phyloP scores from a whole-genome alignment of 2,329 filamentous ascomycete genomes.

The Sarocladium strictum region DNA sequence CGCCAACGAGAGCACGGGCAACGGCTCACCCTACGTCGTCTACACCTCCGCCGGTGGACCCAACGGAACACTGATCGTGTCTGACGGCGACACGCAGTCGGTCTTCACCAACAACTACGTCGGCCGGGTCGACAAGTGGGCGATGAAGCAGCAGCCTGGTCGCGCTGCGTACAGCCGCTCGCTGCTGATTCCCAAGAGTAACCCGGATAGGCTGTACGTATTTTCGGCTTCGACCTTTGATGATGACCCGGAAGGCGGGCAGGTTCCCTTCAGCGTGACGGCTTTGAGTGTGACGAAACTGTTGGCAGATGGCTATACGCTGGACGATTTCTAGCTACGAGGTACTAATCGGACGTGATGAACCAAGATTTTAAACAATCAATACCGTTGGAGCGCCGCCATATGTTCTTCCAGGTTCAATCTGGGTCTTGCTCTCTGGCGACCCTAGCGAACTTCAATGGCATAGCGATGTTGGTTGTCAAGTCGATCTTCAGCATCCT shows the following conservation, averaged over 20 bases:
- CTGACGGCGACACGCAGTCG: slow-evolving; percentile 28
- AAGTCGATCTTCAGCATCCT: no score
- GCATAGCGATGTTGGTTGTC: no score
- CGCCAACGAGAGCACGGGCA: slow-evolving; percentile 12
- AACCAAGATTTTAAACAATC: no score
- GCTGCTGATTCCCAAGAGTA: slow-evolving; percentile 28
- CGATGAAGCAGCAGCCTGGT: slow-evolving; percentile 27
- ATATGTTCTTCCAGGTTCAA: no score
- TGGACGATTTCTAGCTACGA: slow-evolving; percentile 1
- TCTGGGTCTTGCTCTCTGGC: no score
- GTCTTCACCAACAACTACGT: slow-evolving; percentile 37
- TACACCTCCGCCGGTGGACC: slow-evolving; percentile 37
- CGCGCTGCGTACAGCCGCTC: slow-evolving; percentile 31
- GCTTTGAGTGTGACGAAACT: slow-evolving; percentile 4
- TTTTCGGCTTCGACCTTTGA: slow-evolving; percentile 9
- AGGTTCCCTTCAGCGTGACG: slow-evolving; percentile 7
- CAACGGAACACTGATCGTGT: slow-evolving; percentile 40
- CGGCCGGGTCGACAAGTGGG: slow-evolving; percentile 31
- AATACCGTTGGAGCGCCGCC: no score
- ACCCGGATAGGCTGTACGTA: slow-evolving; percentile 22
- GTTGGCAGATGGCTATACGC: not conserved
- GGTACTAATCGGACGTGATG: no score
- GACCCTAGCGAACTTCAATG: no score
- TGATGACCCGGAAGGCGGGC: not conserved
- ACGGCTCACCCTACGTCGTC: slow-evolving; percentile 35